Evolutionary conservation across 1,139 yeast genomes (phyloP).

Genomic region (Lodderomyces elongisporus): DNA sequence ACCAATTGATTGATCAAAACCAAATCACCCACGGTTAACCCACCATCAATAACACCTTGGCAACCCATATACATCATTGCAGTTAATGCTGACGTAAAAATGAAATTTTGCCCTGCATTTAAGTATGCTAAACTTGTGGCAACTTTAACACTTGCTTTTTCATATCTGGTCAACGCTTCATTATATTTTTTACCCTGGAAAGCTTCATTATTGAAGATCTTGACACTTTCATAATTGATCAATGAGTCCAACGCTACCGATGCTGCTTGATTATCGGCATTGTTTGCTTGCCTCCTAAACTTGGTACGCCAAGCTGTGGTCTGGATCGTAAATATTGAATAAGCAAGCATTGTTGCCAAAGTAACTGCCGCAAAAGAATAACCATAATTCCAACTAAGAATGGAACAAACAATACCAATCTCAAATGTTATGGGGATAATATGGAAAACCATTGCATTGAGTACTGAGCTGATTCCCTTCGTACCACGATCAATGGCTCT

Average conservation of each 20-base stretch:
- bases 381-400: slow-evolving; percentile 89
- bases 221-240: slow-evolving; percentile 91
- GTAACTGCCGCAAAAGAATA: slow-evolving; percentile 86
- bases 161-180: slow-evolving; percentile 67
- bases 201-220: slow-evolving; percentile 85
- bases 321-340: slow-evolving; percentile 77
- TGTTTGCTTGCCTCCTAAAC: slow-evolving; percentile 85
- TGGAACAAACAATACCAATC: slow-evolving; percentile 88
- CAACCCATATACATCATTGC: slow-evolving; percentile 99
- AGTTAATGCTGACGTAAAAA: slow-evolving; percentile 87
- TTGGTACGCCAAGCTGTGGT: slow-evolving; percentile 97
- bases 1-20: slow-evolving; percentile 95
- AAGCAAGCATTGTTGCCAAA: slow-evolving; percentile 78
- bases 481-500: slow-evolving; percentile 98
- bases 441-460: slow-evolving; percentile 95
- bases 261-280: slow-evolving; percentile 93
- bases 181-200: slow-evolving; percentile 81
- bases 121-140: slow-evolving; percentile 89
- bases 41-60: slow-evolving; percentile 78
- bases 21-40: slow-evolving; percentile 87
- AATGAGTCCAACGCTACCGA: slow-evolving; percentile 90
- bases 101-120: slow-evolving; percentile 88
- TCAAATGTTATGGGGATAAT: slow-evolving; percentile 90
- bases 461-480: slow-evolving; percentile 89
- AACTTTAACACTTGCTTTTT: slow-evolving; percentile 77